phyloP scores from a whole-genome alignment of 108 stramenopile species.

The Nitzschia putrida region DNA sequence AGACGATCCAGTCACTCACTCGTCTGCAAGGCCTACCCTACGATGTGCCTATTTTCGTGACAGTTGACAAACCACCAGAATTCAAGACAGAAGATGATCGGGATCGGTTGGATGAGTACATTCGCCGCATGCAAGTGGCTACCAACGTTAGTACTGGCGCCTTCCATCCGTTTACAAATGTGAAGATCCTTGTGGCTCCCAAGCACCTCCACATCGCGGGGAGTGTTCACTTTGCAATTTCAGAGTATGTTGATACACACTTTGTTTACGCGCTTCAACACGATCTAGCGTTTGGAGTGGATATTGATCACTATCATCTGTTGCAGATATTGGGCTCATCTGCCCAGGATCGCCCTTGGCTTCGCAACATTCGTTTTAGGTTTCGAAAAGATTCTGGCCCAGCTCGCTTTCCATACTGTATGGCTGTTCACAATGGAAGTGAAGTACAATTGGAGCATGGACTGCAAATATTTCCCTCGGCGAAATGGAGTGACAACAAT shows the following conservation, averaged over 20 bases:
- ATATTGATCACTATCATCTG: background rate
- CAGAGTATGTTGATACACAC: background rate
- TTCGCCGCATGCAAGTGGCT: no score
- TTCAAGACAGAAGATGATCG: background rate
- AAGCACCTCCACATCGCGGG: no score
- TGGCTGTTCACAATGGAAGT: background rate
- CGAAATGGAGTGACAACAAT: slow-evolving; percentile 15
- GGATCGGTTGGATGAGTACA: background rate
- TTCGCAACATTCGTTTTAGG: background rate
- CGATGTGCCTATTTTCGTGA: slow-evolving; percentile 3
- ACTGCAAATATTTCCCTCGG: background rate
- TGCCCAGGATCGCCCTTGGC: background rate
- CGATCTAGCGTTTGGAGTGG: background rate
- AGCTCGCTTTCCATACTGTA: background rate
- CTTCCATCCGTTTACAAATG: slow-evolving; percentile 19
- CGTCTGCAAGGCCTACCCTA: background rate
- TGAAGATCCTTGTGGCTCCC: background rate
- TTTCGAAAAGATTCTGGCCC: background rate
- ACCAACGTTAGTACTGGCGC: background rate
- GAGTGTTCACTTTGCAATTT: background rate
- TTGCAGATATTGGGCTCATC: background rate
- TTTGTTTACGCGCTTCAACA: slow-evolving; percentile 7
- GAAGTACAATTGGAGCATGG: background rate
- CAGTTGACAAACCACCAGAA: background rate
- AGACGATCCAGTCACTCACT: background rate